Percentiles rank a stretch among this genome's conserved stretches.
These are phyloP conservation scores for Dendrobium officinale DNA, from an alignment of 106 monocot species.

Conservation along the genomic window DNA sequence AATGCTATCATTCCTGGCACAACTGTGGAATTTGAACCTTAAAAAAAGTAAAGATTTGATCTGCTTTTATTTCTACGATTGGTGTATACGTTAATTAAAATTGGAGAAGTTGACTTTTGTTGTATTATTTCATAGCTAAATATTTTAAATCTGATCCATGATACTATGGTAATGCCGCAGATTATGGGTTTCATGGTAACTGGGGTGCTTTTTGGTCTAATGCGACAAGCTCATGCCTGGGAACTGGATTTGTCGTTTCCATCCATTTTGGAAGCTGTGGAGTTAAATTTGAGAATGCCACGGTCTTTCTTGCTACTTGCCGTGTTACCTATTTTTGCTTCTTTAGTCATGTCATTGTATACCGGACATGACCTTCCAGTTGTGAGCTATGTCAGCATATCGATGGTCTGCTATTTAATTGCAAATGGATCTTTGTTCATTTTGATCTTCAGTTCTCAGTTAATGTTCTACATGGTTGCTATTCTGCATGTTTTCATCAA, in stretches of 20 bases:
- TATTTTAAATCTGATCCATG: slow-evolving; percentile 3
- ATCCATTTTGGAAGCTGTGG: slow-evolving; percentile 67
- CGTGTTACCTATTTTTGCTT: slow-evolving; percentile 41
- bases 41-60: background rate
- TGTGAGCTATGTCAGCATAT: slow-evolving; percentile 51
- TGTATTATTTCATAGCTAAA: background rate
- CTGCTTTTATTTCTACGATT: background rate
- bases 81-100: background rate
- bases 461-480: slow-evolving; percentile 54
- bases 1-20: background rate
- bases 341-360: slow-evolving; percentile 34
- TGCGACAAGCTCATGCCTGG: slow-evolving; percentile 88
- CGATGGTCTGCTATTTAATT: slow-evolving; percentile 61
- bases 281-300: slow-evolving; percentile 78
- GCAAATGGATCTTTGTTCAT: slow-evolving; percentile 75
- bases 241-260: slow-evolving; percentile 73
- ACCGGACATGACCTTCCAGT: slow-evolving; percentile 27
- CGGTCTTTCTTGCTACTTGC: slow-evolving; percentile 48
- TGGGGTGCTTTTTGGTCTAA: slow-evolving; percentile 71
- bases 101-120: background rate
- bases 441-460: slow-evolving; percentile 55
- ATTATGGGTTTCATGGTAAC: slow-evolving; percentile 70
- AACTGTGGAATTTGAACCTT: background rate
- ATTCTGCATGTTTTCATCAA: slow-evolving; percentile 54
- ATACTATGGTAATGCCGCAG: slow-evolving; percentile 35